phyloP scores from a whole-genome alignment of 1,139 yeast genomes.

The Yamadazyma mexicana region DNA sequence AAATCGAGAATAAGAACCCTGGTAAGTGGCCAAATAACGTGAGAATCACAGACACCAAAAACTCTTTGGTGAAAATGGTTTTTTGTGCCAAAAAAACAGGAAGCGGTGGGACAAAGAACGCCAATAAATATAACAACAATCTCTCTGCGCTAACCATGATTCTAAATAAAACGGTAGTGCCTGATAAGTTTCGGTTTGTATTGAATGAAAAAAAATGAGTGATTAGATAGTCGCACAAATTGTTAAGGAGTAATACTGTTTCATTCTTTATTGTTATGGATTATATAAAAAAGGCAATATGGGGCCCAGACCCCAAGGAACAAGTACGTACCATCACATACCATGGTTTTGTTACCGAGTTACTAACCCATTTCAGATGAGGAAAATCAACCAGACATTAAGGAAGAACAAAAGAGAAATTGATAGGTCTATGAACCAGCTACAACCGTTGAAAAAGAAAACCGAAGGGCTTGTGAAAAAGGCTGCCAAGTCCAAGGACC shows the following conservation, averaged over 20 bases:
- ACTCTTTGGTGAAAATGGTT: conserved; percentile 34
- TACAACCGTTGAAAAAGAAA: conserved; percentile 64
- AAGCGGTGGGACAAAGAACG: conserved; percentile 40
- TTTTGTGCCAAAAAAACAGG: conserved; percentile 35
- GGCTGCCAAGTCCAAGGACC: conserved; percentile 77
- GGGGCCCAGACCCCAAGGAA: conserved; percentile 96
- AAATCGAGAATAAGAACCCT: conserved; percentile 35
- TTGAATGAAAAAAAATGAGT: neutral
- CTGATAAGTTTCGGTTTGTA: no score
- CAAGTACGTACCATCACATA: conserved; percentile 56
- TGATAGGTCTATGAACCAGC: conserved; percentile 71
- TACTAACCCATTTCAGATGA: conserved; percentile 49
- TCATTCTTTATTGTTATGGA: conserved; percentile 7
- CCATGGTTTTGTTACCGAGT: neutral
- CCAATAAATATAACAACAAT: conserved; percentile 31
- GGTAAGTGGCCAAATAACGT: conserved; percentile 41
- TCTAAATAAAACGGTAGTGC: no score
- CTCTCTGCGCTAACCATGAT: conserved; percentile 45
- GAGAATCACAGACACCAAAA: conserved; percentile 33
- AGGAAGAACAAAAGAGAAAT: conserved; percentile 84
- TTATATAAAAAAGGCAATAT: conserved; percentile 74
- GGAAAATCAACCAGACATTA: conserved; percentile 77
- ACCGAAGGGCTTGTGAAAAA: conserved; percentile 74
- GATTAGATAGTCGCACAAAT: conserved; percentile 3
- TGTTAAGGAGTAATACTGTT: neutral